These are phyloP conservation scores for Erodium texanum DNA, from an alignment of 441 rosid species.

Conservation along the genomic window DNA sequence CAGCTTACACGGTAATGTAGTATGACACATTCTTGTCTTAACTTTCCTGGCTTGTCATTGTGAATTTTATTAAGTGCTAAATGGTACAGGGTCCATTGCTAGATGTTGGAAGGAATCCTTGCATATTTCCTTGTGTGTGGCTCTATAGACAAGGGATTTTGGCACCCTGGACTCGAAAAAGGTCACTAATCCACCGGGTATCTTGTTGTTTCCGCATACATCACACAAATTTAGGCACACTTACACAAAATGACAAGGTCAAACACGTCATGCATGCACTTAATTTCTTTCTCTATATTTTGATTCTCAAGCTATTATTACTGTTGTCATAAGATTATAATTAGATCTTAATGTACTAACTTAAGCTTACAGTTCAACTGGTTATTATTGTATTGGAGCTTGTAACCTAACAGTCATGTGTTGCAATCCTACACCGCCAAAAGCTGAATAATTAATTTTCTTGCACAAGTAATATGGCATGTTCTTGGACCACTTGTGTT, in stretches of 20 bases:
- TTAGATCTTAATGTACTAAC: not conserved
- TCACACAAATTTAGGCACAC: not conserved
- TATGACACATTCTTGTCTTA: constrained; percentile 5
- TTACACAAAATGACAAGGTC: not conserved
- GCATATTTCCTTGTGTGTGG: constrained; percentile 75
- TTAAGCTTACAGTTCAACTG: not conserved
- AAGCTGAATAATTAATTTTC: not conserved
- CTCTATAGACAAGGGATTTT: constrained; percentile 73
- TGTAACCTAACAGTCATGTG: not conserved
- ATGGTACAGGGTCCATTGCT: constrained; percentile 75
- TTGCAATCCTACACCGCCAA: not conserved
- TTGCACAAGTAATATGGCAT: not conserved
- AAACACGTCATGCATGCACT: constrained; percentile 3
- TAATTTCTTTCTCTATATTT: not conserved
- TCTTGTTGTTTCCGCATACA: constrained; percentile 18
- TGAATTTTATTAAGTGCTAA: constrained; percentile 14
- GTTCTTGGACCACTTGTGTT: not conserved
- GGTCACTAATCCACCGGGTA: constrained; percentile 34
- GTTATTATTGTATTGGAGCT: not conserved
- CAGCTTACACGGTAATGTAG: constrained; percentile 69
- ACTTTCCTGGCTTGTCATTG: not conserved
- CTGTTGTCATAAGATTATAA: not conserved
- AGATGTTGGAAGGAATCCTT: constrained; percentile 77
- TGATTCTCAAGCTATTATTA: not conserved
- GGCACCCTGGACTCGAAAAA: constrained; percentile 73